Evolutionary conservation across 2,329 filamentous ascomycete genomes (phyloP).

Genomic region (Westerdykella sp.): DNA sequence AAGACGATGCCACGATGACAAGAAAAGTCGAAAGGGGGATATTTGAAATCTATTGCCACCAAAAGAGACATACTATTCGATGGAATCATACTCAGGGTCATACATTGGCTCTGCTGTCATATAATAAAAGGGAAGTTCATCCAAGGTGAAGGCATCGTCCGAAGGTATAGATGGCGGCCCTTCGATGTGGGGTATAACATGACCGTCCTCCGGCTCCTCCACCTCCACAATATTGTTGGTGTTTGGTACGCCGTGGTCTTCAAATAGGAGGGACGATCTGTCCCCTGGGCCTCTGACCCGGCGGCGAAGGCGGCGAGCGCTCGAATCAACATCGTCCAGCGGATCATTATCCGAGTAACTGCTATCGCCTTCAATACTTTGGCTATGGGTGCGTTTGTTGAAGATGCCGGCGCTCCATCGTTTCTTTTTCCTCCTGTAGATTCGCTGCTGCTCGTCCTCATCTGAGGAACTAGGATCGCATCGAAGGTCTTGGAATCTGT

Average conservation of each 20-base stretch:
- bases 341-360: slow-evolving; percentile 39
- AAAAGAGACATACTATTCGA: not conserved
- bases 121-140: slow-evolving; percentile 38
- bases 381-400: slow-evolving; percentile 41
- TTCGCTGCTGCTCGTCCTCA: slow-evolving; percentile 25
- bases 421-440: slow-evolving; percentile 35
- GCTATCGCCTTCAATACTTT: slow-evolving; percentile 41
- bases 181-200: slow-evolving; percentile 20
- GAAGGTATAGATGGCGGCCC: slow-evolving; percentile 35
- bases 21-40: too few species aligned
- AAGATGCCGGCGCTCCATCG: slow-evolving; percentile 39
- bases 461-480: slow-evolving; percentile 30
- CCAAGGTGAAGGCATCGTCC: slow-evolving; percentile 34
- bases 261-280: slow-evolving; percentile 34
- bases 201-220: slow-evolving; percentile 32
- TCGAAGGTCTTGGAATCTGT: slow-evolving; percentile 30
- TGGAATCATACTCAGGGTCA: slow-evolving; percentile 13
- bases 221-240: slow-evolving; percentile 34
- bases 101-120: slow-evolving; percentile 19
- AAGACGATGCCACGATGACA: too few species aligned
- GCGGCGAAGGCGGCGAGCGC: slow-evolving; percentile 39
- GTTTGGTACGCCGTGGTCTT: slow-evolving; percentile 35
- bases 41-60: not conserved
- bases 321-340: slow-evolving; percentile 35
- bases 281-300: slow-evolving; percentile 37